A percentile compares a stretch with the other conserved stretches of the same genome.
Conservation (phyloP, 768 basidiomycete species). For the Coprinellus micaceus region DNA sequence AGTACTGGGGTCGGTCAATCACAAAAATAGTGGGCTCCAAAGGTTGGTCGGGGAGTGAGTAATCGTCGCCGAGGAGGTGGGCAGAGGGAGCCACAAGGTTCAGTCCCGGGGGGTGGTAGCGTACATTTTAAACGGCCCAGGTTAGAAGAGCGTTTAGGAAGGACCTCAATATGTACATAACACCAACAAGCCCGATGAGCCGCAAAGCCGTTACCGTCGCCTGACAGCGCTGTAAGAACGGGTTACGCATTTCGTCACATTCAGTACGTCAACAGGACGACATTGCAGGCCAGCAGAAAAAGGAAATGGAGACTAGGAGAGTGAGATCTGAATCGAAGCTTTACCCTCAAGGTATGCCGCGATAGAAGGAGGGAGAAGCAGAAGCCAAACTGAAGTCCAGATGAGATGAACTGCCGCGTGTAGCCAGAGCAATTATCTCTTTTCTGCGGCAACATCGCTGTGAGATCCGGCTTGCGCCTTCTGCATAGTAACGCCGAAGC, state of each 20-base stretch:
- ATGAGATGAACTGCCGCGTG: background rate
- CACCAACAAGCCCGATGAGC: background rate
- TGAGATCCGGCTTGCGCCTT: background rate
- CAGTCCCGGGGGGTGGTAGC: background rate
- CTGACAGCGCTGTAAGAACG: background rate
- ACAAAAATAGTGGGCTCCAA: background rate
- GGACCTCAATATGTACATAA: background rate
- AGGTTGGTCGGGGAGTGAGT: background rate
- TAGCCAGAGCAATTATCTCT: background rate
- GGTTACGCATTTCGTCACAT: background rate
- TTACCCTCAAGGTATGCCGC: conserved; percentile 5
- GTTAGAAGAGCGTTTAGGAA: background rate
- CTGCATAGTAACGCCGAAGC: background rate
- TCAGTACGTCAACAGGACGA: conserved; percentile 1
- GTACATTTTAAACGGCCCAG: background rate
- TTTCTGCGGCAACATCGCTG: conserved; percentile 5
- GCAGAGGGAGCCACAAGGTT: background rate
- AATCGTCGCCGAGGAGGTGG: background rate
- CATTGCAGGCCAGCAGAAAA: background rate
- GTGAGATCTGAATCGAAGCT: conserved; percentile 2
- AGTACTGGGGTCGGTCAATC: background rate
- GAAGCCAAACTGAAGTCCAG: background rate
- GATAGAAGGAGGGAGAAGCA: conserved; percentile 1
- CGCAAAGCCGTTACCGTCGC: background rate
- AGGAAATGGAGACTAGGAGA: background rate